Evolutionary conservation across 805 yeast species (phyloP).

Genomic region (Ogataea trehaloabstinens): DNA sequence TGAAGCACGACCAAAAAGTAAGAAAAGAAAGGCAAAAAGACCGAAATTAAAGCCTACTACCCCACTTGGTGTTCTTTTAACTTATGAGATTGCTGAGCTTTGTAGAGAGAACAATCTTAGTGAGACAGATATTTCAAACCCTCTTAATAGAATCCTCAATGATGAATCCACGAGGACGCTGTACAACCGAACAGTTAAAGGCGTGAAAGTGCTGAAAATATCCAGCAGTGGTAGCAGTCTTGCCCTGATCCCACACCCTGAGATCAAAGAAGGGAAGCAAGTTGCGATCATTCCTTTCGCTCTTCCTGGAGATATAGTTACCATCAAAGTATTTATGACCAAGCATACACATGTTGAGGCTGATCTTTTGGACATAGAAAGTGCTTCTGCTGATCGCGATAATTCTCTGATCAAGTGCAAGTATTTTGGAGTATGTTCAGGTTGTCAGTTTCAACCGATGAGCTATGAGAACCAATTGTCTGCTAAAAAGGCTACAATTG

Average conservation of each 20-base stretch:
- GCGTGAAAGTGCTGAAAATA: conserved; percentile 56
- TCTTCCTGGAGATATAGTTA: conserved; percentile 78
- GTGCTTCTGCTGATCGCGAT: conserved; percentile 43
- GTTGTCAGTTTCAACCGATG: conserved; percentile 88
- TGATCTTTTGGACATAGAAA: conserved; percentile 53
- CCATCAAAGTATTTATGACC: conserved; percentile 70
- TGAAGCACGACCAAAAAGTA: conserved; percentile 2
- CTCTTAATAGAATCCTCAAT: conserved; percentile 63
- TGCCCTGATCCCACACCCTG: conserved; percentile 66
- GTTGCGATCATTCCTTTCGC: conserved; percentile 83
- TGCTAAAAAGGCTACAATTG: conserved; percentile 71
- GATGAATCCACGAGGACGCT: conserved; percentile 44
- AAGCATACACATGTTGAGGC: conserved; percentile 73
- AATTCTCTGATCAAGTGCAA: conserved; percentile 66
- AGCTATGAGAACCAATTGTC: conserved; percentile 69
- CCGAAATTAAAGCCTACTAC: conserved; percentile 72
- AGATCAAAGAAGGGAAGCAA: conserved; percentile 42
- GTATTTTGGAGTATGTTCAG: conserved; percentile 91
- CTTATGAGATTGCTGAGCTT: conserved; percentile 66
- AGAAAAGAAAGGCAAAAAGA: conserved; percentile 52
- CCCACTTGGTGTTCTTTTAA: conserved; percentile 70
- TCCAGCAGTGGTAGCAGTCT: conserved; percentile 88
- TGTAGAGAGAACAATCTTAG: conserved; percentile 41
- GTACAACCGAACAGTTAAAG: conserved; percentile 50
- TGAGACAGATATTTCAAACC: conserved; percentile 54